Evolutionary conservation across 345 rosid species (phyloP).

Genomic region (Salix purpurea): DNA sequence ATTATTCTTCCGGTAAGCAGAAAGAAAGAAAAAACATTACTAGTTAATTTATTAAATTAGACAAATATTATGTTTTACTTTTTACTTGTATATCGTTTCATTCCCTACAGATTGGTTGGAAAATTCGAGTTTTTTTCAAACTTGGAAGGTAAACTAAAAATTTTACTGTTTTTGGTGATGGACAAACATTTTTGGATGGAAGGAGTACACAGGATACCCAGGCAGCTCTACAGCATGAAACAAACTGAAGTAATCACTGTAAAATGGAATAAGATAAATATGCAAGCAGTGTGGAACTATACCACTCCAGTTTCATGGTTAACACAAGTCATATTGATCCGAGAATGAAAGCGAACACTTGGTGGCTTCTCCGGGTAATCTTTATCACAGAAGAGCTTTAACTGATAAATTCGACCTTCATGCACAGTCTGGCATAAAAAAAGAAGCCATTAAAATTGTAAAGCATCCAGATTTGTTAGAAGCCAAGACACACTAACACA

Average conservation of each 20-base stretch:
- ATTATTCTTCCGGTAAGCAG: background rate
- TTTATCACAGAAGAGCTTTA: constrained; percentile 96
- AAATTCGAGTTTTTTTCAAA: background rate
- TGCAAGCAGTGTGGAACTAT: constrained; percentile 11
- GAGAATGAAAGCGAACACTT: constrained; percentile 87
- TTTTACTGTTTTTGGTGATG: background rate
- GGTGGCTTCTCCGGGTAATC: constrained; percentile 99
- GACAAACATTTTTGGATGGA: background rate
- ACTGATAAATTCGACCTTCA: constrained; percentile 92
- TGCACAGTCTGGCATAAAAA: constrained; percentile 65
- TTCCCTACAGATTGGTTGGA: background rate
- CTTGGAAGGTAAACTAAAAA: background rate
- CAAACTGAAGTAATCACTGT: background rate
- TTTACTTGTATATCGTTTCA: background rate
- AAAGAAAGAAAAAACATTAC: background rate
- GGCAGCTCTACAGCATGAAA: background rate
- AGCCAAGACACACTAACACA: background rate
- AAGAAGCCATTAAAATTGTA: background rate
- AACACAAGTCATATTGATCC: constrained; percentile 87
- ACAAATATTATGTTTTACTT: background rate
- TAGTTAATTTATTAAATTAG: background rate
- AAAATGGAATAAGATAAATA: background rate
- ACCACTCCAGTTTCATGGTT: constrained; percentile 98
- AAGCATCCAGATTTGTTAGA: background rate
- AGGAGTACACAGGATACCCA: background rate